Percentiles rank a stretch among this genome's conserved stretches.
phyloP scores from a whole-genome alignment of 768 basidiomycete species.

The Chalciporus pseudorubinellus region DNA sequence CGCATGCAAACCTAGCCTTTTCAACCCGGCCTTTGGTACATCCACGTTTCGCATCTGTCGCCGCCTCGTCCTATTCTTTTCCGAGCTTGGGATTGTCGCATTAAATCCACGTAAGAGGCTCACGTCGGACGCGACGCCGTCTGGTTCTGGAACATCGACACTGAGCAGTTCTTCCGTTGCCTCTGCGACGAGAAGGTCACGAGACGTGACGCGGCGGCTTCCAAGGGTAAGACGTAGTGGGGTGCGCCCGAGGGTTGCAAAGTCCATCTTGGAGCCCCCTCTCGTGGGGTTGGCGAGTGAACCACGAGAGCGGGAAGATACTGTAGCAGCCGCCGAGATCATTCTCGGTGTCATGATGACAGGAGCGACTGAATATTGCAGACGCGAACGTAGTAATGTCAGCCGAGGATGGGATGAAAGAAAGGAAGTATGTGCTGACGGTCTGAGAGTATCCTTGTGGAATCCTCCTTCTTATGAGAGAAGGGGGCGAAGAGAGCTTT shows the following conservation, averaged over 20 bases:
- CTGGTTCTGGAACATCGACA: conserved; percentile 70
- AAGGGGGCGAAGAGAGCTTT: conserved; percentile 74
- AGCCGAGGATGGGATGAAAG: neutral
- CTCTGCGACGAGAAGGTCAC: conserved; percentile 81
- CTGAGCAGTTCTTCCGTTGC: conserved; percentile 74
- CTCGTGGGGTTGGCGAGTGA: conserved; percentile 28
- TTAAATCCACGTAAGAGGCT: conserved; percentile 89
- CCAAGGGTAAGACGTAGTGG: conserved; percentile 67
- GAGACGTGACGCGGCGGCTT: conserved; percentile 69
- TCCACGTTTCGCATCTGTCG: conserved; percentile 80
- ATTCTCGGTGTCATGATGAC: conserved; percentile 88
- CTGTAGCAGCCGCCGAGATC: conserved; percentile 69
- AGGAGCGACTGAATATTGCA: conserved; percentile 63
- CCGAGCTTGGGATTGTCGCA: conserved; percentile 90
- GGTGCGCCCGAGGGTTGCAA: conserved; percentile 77
- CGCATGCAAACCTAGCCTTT: conserved; percentile 74
- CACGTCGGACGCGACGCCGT: conserved; percentile 67
- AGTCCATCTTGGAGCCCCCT: conserved; percentile 51
- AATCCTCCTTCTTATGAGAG: conserved; percentile 54
- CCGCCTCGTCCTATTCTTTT: conserved; percentile 70
- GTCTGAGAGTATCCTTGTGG: conserved; percentile 71
- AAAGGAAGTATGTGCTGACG: conserved; percentile 43
- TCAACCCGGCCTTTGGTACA: conserved; percentile 71
- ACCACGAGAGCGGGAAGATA: conserved; percentile 48
- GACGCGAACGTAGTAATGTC: conserved; percentile 3